Base-by-base conservation (phyloP, 345 rosid species). In the Arabidopsis thaliana region DNA sequence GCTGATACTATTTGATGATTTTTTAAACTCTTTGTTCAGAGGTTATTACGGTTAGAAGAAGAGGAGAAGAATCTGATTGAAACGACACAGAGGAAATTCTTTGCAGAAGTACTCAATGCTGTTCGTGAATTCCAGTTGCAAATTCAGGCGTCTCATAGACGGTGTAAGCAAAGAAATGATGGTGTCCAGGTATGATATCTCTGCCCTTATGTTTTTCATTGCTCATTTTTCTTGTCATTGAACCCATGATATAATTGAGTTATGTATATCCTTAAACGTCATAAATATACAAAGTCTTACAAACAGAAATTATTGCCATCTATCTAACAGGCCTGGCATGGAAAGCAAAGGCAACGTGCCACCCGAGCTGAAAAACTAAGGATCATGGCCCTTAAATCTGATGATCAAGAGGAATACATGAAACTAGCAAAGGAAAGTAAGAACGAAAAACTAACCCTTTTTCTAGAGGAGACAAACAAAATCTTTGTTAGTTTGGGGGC, bases 361-460 rank as follows among this genome's bases (percentile, higher is more conserved):
- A 92, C 97, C 32, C 87, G 98, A 56, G 98, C 98, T 64, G 98
- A 95, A 87, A 95, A 92, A 74, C 74, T 95, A 77, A 89, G 99
- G 80, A 81, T 95, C 77, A 93, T 89, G 81, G 99, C 98, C 51
- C 84, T 92, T 78, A 92, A 90, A 85, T 89, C 97, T 65, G 99
- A 90, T 83, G 97, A 95, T 76, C 97, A 95, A 82, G 99, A 90
- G 83, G 96, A 89, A 75, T 95, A 95, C 76, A 89, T 89, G 94
- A 86, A 87, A 84, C 74, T 95, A 73, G 99, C 93, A 36, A 95
- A 95, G 87, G 97, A 95, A 84, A 95, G 99, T 78, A 95, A 95
- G 78, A 95, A 95, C 70, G 97, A 92, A 81, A 82, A 97, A 52
- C 82, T 95, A 52, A 92, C 97, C 65, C 85, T 78, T 28, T 96